Evolutionary conservation across 2,329 filamentous ascomycete species (phyloP).

Genomic region (Penicillium vulpinum): DNA sequence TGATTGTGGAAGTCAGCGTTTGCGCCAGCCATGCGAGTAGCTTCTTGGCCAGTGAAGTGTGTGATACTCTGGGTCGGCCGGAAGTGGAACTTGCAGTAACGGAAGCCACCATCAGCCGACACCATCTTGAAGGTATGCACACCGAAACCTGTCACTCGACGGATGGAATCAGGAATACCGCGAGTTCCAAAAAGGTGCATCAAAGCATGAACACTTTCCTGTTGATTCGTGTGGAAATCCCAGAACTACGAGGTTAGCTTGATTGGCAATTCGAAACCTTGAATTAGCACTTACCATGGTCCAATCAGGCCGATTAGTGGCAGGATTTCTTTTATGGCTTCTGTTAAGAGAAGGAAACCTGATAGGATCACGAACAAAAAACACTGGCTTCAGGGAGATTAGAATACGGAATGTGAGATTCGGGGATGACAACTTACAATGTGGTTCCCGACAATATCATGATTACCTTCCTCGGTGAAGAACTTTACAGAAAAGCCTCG

Average conservation of each 20-base stretch:
- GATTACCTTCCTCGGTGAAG: conserved; percentile 54
- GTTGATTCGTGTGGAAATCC: conserved; percentile 59
- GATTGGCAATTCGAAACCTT: not conserved
- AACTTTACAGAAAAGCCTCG: conserved; percentile 55
- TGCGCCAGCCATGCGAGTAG: conserved; percentile 50
- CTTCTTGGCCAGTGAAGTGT: conserved; percentile 56
- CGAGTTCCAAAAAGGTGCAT: conserved; percentile 64
- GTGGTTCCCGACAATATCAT: conserved; percentile 28
- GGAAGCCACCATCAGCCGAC: conserved; percentile 50
- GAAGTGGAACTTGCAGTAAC: conserved; percentile 63
- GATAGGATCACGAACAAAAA: conserved; percentile 48
- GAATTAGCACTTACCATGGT: conserved; percentile 47
- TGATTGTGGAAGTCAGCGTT: conserved; percentile 61
- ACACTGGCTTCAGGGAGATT: conserved; percentile 35
- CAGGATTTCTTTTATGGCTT: conserved; percentile 66
- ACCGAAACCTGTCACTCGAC: conserved; percentile 56
- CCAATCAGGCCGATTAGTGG: conserved; percentile 64
- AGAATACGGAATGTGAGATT: not conserved
- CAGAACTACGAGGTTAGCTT: conserved; percentile 50
- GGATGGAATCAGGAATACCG: conserved; percentile 47
- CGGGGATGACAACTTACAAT: conserved; percentile 10
- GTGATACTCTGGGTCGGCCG: conserved; percentile 58
- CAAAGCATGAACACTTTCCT: conserved; percentile 60
- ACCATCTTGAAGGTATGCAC: conserved; percentile 37
- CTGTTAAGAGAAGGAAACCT: conserved; percentile 50